Base-by-base conservation (phyloP, 192 early-diverging fungal genomes). In the Umbelopsis ramanniana region DNA sequence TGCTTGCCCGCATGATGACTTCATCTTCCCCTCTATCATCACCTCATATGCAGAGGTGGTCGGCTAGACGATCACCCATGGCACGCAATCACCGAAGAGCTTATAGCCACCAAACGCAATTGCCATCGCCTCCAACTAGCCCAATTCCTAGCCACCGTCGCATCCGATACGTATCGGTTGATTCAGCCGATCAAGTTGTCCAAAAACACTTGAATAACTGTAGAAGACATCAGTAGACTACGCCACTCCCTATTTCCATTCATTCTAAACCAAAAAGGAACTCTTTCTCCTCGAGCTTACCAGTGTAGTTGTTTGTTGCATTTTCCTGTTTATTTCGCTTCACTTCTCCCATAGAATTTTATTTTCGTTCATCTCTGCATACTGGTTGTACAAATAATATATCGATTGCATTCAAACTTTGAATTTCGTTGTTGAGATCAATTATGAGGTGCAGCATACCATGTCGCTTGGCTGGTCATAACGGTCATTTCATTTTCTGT, bases 1-100 rank as follows among this genome's bases (percentile, higher is more conserved):
- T 63, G 14, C 57, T 63, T 29, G 57, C 57, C 19, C 57, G 57
- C 57, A 37, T 63, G 57, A 63, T 63, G 57, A 35, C 57, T 63
- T 63, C 57, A 63, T 26, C 57, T 37, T 63, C 57, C 19, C 33
- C 26, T 19, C 57, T 35, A 37, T 7, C 57, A 29, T 63, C 33
- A 35, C 33, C 57, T 29, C 33, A 63, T 14, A 29, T 14, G 4
- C 57, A 63, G 26, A 26, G 33, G 0, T 63, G 57, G 57, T 63
- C 57, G 3, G n/a, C 26, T 3, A 63, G 57, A 19, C 57, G 57
- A 19, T 37, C 57, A 19, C 57, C 57, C 11, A 26, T 37, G 7
- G 57, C 15, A 63, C 33, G 57, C 2, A 63, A 19, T 29, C 57
- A 63, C n/a, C 26, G 57, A 63, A 11, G 57, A 35, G 26, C 57